Evolutionary conservation across 371 early-diverging fungal genomes (phyloP), one percentile per base, ranked within the genome.

Genomic region (Apophysomyces variabilis): DNA sequence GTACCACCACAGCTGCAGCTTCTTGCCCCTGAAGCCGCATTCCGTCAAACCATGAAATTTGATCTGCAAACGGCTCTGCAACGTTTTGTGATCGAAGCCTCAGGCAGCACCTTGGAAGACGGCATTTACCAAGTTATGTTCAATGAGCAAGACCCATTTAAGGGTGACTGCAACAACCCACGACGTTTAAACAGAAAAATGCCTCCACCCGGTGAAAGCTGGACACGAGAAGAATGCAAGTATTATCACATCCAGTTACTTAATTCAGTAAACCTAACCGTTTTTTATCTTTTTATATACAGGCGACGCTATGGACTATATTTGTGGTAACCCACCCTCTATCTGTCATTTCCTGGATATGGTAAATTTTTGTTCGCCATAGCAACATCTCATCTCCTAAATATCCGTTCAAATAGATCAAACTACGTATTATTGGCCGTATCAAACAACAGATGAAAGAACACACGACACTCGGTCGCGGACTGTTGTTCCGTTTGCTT

Each of bases 241-340:
- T 66, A 43, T 1, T 35, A 46, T 26, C 7, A 14, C 32, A 26
- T 1, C 32, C 32, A 26, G 32, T 26, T 26, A 26, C 1, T 26
- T 26, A 26, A 26, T 26, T 3, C 32, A 26, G 32, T 26, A 26
- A 26, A 26, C 3, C n/a, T 14, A 13, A 36, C 9, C 8, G 12
- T 37, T 16, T 1, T 46, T 43, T 12, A 7, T 60, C 44, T 56
- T 21, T 26, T 26, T 26, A 26, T n/a, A 38, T 41, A 4, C 61
- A 80, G 80, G 80, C 65, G 67, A 70, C 46, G 80, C 79, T 44
- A 84, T 84, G 86, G 83, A 89, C 61, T 87, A 87, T 57, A 84
- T 87, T 64, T 89, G 89, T 67, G 89, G 89, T 16, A 89, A 89
- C 68, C 89, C 89, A 11, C 89, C 89, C 14, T 85, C 87, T 21